These are phyloP conservation scores for Marasmius sp. DNA, from an alignment of 1,284 basidiomycete species.

Conservation along the genomic window DNA sequence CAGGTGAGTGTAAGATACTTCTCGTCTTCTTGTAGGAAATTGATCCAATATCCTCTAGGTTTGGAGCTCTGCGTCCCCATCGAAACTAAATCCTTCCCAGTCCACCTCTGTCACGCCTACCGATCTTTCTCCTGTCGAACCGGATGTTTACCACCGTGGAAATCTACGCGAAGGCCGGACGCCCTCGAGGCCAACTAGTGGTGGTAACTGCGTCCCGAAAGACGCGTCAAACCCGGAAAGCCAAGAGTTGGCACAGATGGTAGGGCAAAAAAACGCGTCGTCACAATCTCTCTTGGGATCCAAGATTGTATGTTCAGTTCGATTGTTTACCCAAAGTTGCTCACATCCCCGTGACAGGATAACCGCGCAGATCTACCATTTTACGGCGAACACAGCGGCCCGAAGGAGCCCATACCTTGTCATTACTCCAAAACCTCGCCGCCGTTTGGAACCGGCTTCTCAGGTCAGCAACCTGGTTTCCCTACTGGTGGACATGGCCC, in stretches of 20 bases:
- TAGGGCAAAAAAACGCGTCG: slow-evolving; percentile 48
- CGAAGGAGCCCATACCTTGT: slow-evolving; percentile 40
- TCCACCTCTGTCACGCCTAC: slow-evolving; percentile 57
- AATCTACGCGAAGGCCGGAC: slow-evolving; percentile 54
- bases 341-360: slow-evolving; percentile 37
- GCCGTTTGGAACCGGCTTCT: slow-evolving; percentile 3
- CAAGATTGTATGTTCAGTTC: slow-evolving; percentile 37
- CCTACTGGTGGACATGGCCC: slow-evolving; percentile 39
- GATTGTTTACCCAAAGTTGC: slow-evolving; percentile 5
- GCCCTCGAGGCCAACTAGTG: slow-evolving; percentile 43
- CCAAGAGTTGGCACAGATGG: slow-evolving; percentile 50
- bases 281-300: slow-evolving; percentile 37
- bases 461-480: slow-evolving; percentile 24
- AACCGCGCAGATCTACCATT: slow-evolving; percentile 53
- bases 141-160: slow-evolving; percentile 47
- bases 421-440: slow-evolving; percentile 31
- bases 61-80: slow-evolving; percentile 53
- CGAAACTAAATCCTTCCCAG: slow-evolving; percentile 61
- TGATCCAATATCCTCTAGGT: slow-evolving; percentile 40
- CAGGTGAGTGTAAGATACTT: slow-evolving; percentile 47
- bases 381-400: slow-evolving; percentile 43
- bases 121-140: slow-evolving; percentile 46
- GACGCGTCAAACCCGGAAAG: slow-evolving; percentile 42
- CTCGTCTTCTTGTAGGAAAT: slow-evolving; percentile 10
- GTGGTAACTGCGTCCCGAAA: slow-evolving; percentile 68